These are phyloP conservation scores for Cladophialophora exuberans DNA, from an alignment of 2,329 filamentous ascomycete species.

Conservation along the genomic window DNA sequence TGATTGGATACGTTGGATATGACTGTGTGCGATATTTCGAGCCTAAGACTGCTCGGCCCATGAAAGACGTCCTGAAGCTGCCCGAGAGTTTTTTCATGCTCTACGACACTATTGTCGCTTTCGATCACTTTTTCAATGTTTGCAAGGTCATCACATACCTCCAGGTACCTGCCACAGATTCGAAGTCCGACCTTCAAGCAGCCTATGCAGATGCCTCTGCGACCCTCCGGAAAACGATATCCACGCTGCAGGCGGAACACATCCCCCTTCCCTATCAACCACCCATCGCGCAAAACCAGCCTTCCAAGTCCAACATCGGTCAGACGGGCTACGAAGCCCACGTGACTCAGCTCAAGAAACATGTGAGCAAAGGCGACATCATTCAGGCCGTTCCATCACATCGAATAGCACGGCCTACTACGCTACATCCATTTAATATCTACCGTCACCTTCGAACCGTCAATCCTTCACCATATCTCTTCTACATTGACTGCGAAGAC, in stretches of 20 bases:
- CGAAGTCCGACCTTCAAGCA: slow-evolving; percentile 58
- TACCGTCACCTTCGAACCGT: slow-evolving; percentile 96
- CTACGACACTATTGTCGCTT: slow-evolving; percentile 90
- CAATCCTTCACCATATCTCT: slow-evolving; percentile 96
- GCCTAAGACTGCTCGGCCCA: slow-evolving; percentile 85
- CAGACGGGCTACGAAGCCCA: slow-evolving; percentile 87
- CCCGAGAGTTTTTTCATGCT: slow-evolving; percentile 97
- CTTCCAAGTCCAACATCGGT: slow-evolving; percentile 92
- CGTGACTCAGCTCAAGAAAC: slow-evolving; percentile 81
- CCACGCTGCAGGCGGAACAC: slow-evolving; percentile 72
- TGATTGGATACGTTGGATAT: slow-evolving; percentile 95
- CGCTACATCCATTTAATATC: slow-evolving; percentile 95
- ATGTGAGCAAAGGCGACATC: slow-evolving; percentile 90
- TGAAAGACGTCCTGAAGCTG: slow-evolving; percentile 85
- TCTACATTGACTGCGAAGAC: slow-evolving; percentile 88
- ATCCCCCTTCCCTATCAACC: slow-evolving; percentile 76
- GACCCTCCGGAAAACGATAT: slow-evolving; percentile 68
- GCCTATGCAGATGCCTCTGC: slow-evolving; percentile 71
- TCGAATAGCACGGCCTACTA: slow-evolving; percentile 84
- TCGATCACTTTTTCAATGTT: slow-evolving; percentile 91
- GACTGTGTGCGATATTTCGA: slow-evolving; percentile 98
- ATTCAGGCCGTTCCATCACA: slow-evolving; percentile 98
- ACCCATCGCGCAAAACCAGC: slow-evolving; percentile 71
- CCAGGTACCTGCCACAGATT: slow-evolving; percentile 61
- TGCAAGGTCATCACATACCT: slow-evolving; percentile 94